Conservation (phyloP, 306 rosid species). For the Cajanus cajan region DNA sequence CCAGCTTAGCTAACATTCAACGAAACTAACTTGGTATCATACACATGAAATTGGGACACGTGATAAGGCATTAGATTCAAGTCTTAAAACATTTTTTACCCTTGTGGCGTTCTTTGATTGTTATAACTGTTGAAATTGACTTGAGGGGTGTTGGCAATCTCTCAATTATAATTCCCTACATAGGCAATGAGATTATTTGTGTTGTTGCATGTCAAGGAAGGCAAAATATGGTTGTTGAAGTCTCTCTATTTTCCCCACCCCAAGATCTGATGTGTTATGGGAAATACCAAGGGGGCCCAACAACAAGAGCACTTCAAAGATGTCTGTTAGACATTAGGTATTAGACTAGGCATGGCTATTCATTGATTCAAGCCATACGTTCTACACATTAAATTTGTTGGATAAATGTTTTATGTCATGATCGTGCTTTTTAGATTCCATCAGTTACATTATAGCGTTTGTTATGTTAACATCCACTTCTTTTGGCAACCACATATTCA, state of each 20-base stretch:
- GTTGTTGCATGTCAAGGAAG: conserved; percentile 23
- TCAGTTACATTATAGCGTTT: background rate
- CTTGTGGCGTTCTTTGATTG: conserved; percentile 39
- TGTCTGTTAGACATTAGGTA: background rate
- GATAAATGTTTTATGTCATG: background rate
- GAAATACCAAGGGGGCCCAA: background rate
- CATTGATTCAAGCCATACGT: background rate
- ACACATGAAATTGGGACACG: conserved; percentile 5
- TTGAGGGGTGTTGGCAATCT: conserved; percentile 25
- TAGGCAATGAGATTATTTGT: conserved; percentile 42
- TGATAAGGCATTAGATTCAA: conserved; percentile 34
- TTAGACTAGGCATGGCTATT: background rate
- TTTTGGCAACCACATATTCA: background rate
- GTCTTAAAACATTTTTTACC: conserved; percentile 7
- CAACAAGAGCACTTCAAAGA: background rate
- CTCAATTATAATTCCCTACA: conserved; percentile 30
- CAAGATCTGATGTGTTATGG: background rate
- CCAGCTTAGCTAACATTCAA: conserved; percentile 48
- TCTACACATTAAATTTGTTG: background rate
- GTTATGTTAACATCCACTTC: background rate
- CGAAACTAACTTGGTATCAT: conserved; percentile 47
- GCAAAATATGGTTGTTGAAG: background rate
- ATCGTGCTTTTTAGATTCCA: background rate
- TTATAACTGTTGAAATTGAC: conserved; percentile 38
- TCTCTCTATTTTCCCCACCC: background rate